Conservation (phyloP, 495 filamentous ascomycete species). For the Penicillium coffeae region DNA sequence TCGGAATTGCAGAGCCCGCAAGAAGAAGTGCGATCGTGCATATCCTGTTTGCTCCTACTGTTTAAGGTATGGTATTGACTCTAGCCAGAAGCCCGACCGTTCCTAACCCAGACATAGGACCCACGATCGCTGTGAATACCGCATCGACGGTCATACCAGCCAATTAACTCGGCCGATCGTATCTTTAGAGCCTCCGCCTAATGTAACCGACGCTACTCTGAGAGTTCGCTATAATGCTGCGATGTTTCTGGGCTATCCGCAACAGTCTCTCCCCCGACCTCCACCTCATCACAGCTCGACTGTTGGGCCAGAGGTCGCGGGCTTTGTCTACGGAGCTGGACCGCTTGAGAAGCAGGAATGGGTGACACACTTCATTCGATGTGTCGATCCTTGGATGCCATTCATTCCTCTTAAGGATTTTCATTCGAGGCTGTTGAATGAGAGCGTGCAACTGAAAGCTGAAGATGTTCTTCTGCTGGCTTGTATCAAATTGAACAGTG, state of each 20-base stretch:
- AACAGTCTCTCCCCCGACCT: not conserved
- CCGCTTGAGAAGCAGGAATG: not conserved
- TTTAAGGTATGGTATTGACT: too few species aligned
- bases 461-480: constrained; percentile 9
- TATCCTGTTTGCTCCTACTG: constrained; percentile 12
- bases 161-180: not conserved
- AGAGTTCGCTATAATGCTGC: constrained; percentile 2
- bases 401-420: constrained; percentile 6
- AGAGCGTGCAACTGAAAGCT: not conserved
- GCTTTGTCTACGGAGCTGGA: not conserved
- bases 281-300: not conserved
- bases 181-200: not conserved
- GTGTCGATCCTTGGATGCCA: constrained; percentile 6
- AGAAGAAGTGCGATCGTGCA: constrained; percentile 17
- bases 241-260: constrained; percentile 8
- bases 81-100: too few species aligned
- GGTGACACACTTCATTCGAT: not conserved
- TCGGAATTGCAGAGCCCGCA: constrained; percentile 12
- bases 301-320: not conserved
- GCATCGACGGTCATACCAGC: not conserved
- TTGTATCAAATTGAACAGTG: constrained; percentile 7
- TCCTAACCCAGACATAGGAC: not conserved
- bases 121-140: constrained; percentile 10
- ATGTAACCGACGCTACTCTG: not conserved
- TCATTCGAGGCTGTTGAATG: not conserved